Evolutionary conservation across 2,329 filamentous ascomycete genomes (phyloP).

Genomic region (Fusarium beomiforme): DNA sequence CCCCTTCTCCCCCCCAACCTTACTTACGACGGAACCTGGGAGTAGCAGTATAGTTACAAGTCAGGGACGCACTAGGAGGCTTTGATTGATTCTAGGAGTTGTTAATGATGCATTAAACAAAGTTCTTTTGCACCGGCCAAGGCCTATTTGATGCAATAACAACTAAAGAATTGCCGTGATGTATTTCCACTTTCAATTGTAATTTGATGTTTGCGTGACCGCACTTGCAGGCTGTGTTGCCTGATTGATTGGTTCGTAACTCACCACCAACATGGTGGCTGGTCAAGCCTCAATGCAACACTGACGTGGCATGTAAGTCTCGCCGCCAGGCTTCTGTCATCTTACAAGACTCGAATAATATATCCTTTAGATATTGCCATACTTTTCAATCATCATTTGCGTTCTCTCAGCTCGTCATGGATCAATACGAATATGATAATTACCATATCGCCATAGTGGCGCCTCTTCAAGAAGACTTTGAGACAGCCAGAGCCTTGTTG

Average conservation of each 20-base stretch:
- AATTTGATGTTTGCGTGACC: fast-evolving
- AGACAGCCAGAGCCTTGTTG: background rate
- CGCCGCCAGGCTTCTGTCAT: background rate
- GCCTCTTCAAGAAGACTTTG: background rate
- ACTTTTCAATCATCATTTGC: too few relatives aligned
- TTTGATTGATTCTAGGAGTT: too few relatives aligned
- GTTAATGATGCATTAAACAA: background rate
- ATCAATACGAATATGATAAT: fast-evolving
- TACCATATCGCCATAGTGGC: background rate
- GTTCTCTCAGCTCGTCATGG: background rate
- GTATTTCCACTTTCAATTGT: background rate
- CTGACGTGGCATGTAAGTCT: background rate
- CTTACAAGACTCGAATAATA: fast-evolving
- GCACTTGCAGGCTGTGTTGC: background rate
- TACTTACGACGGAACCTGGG: too few relatives aligned
- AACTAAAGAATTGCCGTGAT: fast-evolving
- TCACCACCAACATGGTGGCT: background rate
- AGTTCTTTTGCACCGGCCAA: background rate
- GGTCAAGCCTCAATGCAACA: background rate
- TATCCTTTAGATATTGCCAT: too few relatives aligned
- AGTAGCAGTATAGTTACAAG: too few relatives aligned
- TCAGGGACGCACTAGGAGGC: too few relatives aligned
- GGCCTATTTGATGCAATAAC: too few relatives aligned
- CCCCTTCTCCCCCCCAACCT: too few relatives aligned
- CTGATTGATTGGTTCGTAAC: background rate